Percentiles rank a stretch among this genome's conserved stretches.
Conservation (phyloP, 495 filamentous ascomycete genomes). For the Talaromyces wortmannii region DNA sequence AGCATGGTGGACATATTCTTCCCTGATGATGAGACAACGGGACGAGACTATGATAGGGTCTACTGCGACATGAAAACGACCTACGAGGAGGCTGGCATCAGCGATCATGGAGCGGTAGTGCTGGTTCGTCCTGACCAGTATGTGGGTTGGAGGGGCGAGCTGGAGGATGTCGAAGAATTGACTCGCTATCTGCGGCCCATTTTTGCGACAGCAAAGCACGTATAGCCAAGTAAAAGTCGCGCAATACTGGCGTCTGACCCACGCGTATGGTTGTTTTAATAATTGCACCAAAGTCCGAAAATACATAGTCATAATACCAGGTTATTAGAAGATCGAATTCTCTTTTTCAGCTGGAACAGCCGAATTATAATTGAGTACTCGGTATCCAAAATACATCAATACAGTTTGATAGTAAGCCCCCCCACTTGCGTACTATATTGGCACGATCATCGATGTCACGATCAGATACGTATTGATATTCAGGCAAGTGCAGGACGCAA, state of each 20-base stretch:
- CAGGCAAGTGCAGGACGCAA: no score
- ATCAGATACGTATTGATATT: no score
- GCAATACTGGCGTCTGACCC: background rate
- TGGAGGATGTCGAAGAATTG: background rate
- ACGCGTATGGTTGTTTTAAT: background rate
- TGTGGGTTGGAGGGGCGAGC: background rate
- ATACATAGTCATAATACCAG: background rate
- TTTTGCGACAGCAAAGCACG: background rate
- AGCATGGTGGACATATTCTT: conserved; percentile 14
- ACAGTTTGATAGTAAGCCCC: background rate
- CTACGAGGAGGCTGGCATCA: background rate
- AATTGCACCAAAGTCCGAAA: background rate
- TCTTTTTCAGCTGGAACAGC: background rate
- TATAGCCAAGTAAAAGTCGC: background rate
- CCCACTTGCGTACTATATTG: background rate
- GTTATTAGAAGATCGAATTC: background rate
- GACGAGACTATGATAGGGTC: conserved; percentile 18
- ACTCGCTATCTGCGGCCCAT: background rate
- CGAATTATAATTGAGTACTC: background rate
- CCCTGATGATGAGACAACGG: conserved; percentile 14
- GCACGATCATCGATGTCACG: background rate
- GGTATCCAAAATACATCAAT: background rate
- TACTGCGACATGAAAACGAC: conserved; percentile 10
- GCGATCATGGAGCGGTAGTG: background rate
- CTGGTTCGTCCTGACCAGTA: conserved; percentile 2